Evolutionary conservation across 768 basidiomycete genomes (phyloP), one percentile per base, ranked within the genome.

Genomic region (Pholiota microspora): DNA sequence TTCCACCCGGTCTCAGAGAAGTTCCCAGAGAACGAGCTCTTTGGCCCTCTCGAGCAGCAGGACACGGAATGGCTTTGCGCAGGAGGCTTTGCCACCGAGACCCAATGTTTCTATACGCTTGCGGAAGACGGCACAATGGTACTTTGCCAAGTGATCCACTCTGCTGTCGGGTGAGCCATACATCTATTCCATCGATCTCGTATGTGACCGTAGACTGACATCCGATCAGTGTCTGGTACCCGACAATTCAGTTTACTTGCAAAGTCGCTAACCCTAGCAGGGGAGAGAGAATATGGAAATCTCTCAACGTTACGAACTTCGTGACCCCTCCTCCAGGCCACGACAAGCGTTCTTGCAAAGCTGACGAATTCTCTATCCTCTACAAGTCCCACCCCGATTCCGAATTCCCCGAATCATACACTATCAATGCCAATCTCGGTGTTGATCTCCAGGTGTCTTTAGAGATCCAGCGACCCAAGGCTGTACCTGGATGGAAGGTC

Each of bases 241-340:
- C 97, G 3, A 92, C 88, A 27, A 86, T 96, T 63, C 96, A 99
- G 71, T 92, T 98, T 70, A 90, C 86, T 3, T 94, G 86, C 84
- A 96, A 94, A 72, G 72, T 89, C 48, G 87, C 82, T 74, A 82
- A 97, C 64, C 86, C 93, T 4, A 78, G 80, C 58, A 92, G 86
- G 16, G 82, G 84, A 53, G 79, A 89, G 63, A 79, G 72, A 44
- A 76, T 75, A 54, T 99, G 95, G 95, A 91, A 89, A 69, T 93
- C 92, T 24, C 67, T 93, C 68, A 94, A 93, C 55, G 89, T 91
- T 34, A 76, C 78, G 64, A 89, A 92, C 69, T 94, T 94, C 64
- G 77, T 80, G 50, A 82, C 84, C 13, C 83, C 90, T 0, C 85
- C 85, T n/a, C 80, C 87, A 24, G 79, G 82, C 29, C 81, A 85